These are phyloP conservation scores for Penicillium manginii DNA, from an alignment of 495 filamentous ascomycete species.

Conservation along the genomic window DNA sequence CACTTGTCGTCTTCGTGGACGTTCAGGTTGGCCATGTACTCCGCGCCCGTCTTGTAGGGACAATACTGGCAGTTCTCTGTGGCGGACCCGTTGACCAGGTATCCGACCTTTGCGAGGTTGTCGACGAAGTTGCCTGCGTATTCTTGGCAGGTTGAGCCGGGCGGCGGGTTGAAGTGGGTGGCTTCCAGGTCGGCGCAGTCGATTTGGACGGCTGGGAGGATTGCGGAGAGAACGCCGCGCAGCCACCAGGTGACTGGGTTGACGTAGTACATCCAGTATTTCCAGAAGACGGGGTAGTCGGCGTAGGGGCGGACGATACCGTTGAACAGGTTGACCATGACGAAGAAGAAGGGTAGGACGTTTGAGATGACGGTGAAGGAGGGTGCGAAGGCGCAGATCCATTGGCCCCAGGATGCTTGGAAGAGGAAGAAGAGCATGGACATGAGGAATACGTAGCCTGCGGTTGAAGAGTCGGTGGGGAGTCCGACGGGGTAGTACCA, in stretches of 20 bases:
- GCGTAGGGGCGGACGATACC: slow-evolving; percentile 69
- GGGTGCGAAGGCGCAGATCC: slow-evolving; percentile 81
- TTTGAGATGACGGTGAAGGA: slow-evolving; percentile 82
- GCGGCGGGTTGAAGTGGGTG: slow-evolving; percentile 67
- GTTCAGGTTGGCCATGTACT: slow-evolving; percentile 73
- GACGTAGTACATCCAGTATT: slow-evolving; percentile 77
- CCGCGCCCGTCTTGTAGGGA: slow-evolving; percentile 62
- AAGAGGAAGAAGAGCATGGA: slow-evolving; percentile 82
- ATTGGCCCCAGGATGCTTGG: slow-evolving; percentile 78
- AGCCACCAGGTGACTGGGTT: slow-evolving; percentile 75
- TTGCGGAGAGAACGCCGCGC: slow-evolving; percentile 69
- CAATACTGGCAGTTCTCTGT: slow-evolving; percentile 74
- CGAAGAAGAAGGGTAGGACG: slow-evolving; percentile 65
- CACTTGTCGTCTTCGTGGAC: slow-evolving; percentile 68
- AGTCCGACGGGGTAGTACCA: slow-evolving; percentile 84
- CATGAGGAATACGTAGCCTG: slow-evolving; percentile 87
- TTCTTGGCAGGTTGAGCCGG: slow-evolving; percentile 61
- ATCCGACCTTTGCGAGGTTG: slow-evolving; percentile 50
- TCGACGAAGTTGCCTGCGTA: slow-evolving; percentile 63
- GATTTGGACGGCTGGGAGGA: slow-evolving; percentile 58
- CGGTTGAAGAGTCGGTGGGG: slow-evolving; percentile 60
- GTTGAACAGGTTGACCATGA: slow-evolving; percentile 77
- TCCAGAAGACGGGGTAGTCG: slow-evolving; percentile 81
- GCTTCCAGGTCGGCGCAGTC: slow-evolving; percentile 61
- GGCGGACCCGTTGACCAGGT: slow-evolving; percentile 61